These are phyloP conservation scores for Mycena alexandri DNA, from an alignment of 768 basidiomycete species.

Conservation along the genomic window DNA sequence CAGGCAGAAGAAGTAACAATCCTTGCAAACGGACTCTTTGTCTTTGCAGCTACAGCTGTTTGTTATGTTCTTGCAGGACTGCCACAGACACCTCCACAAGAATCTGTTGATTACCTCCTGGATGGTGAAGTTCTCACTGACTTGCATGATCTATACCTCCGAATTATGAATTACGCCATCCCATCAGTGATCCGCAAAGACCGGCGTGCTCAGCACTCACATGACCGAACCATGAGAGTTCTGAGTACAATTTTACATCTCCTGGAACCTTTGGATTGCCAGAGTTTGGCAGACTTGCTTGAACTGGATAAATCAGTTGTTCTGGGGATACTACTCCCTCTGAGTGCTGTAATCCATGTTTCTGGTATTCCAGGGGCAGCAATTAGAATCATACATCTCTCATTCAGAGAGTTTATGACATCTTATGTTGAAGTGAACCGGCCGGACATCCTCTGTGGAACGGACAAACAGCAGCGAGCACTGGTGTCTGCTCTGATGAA, in stretches of 20 bases:
- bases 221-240: slow-evolving; percentile 1
- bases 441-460: too few relatives aligned
- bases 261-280: slow-evolving; percentile 14
- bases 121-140: neutral
- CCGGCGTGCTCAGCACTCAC: neutral
- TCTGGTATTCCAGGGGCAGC: neutral
- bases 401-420: neutral
- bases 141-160: slow-evolving; percentile 1
- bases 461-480: too few relatives aligned
- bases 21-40: too few relatives aligned
- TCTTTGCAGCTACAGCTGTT: too few relatives aligned
- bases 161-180: neutral
- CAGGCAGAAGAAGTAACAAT: too few relatives aligned
- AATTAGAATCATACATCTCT: neutral
- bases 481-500: too few relatives aligned
- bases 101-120: too few relatives aligned
- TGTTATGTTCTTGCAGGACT: too few relatives aligned
- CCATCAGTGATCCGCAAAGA: neutral
- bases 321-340: slow-evolving; percentile 5
- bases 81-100: too few relatives aligned
- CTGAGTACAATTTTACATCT: slow-evolving; percentile 13
- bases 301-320: neutral
- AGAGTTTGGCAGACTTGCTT: slow-evolving; percentile 13
- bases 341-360: slow-evolving; percentile 1
- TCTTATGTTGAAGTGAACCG: too few relatives aligned